Evolutionary conservation across 1,284 basidiomycete species (phyloP), one percentile per base, ranked within the genome.

Genomic region (Ustilago lituana): DNA sequence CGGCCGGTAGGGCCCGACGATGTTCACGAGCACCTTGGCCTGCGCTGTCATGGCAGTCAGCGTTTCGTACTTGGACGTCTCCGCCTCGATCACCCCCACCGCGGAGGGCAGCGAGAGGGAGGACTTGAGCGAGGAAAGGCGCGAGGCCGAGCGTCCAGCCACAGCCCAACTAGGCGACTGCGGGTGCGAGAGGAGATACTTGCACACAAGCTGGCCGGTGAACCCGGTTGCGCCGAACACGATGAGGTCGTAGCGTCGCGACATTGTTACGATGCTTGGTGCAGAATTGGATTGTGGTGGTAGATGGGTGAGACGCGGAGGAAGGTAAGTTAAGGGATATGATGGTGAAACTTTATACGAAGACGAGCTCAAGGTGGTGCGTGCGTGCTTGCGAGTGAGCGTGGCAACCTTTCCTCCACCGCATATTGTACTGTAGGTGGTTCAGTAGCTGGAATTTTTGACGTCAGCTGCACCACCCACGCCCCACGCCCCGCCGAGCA

Each of bases 141-240:
- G 66, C 12, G 51, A 44, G 5, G 46, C 47, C 22, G 62, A 74
- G 7, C 79, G 74, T 11, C 78, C 79, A 10, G 78, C 78, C 11
- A 81, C 51, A 1, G 79, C 75, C 52, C 77, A 70, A 8, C 48
- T 31, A 1, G 66, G 72, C 40, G 43, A 29, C n/a, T 54, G 48
- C 0, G 69, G 63, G 49, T 80, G 76, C 15, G 48, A 23, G 26
- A 72, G 52, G 8, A 79, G 64, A 26, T 78, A 74, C 27, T 64
- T 56, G 24, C 68, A 70, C 5, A 69, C 66, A 8, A 76, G 46
- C 31, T 60, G 56, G 19, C 77, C 79, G 11, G 78, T 79, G 54
- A 73, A 81, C 10, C 79, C 79, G 9, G 78, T 77, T 6, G 79
- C 79, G 2, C 79, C 79, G 33, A 73, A 74, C 15, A 81, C 56